A percentile compares a stretch with the other conserved stretches of the same genome.
Evolutionary conservation across 169 alveolate genomes (phyloP).

Genomic region (Amoebophrya sp.): DNA sequence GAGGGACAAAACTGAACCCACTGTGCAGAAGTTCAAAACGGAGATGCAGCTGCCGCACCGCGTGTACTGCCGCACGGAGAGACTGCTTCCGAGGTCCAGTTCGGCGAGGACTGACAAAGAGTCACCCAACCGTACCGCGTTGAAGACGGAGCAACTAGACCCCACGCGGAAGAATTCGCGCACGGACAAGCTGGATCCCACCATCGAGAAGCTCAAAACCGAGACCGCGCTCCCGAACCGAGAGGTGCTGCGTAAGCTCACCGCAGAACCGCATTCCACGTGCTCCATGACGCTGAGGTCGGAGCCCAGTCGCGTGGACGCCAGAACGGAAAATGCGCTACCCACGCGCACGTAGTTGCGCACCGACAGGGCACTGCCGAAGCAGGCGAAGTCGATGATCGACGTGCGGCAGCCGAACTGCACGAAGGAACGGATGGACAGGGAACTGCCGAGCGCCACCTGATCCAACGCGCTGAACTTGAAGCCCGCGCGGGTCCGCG

Average conservation of each 20-base stretch:
- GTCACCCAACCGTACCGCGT: background rate
- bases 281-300: background rate
- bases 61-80: background rate
- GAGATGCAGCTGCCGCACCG: slow-evolving; percentile 22
- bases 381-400: slow-evolving; percentile 23
- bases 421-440: background rate
- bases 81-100: background rate
- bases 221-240: slow-evolving; percentile 27
- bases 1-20: background rate
- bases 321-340: background rate
- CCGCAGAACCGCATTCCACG: background rate
- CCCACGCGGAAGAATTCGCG: background rate
- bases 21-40: background rate
- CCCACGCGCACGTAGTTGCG: background rate
- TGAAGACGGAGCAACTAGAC: background rate
- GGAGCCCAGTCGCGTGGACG: background rate
- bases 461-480: background rate
- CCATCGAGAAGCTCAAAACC: background rate
- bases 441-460: slow-evolving; percentile 5
- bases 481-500: background rate
- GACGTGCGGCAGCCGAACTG: background rate
- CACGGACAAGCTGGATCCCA: background rate
- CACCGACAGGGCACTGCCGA: slow-evolving; percentile 16
- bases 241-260: background rate
- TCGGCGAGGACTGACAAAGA: background rate